Percentiles rank a stretch among this genome's conserved stretches.
These are phyloP conservation scores for Arthrinium puccinioides DNA, from an alignment of 2,329 filamentous ascomycete species.

Conservation along the genomic window DNA sequence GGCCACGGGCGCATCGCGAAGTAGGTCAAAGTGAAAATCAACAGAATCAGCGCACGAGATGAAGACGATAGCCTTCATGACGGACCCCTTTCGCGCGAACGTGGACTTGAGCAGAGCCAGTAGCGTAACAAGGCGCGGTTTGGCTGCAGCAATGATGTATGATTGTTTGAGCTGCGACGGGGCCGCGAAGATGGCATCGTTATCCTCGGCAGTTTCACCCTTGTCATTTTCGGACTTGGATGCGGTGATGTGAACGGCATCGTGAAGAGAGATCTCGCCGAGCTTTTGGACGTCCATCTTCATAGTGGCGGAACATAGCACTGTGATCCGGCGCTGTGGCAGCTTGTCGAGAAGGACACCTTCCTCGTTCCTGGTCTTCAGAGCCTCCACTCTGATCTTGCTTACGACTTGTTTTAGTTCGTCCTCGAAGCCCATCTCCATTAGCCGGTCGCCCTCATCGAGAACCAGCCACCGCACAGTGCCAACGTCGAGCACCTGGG, in stretches of 20 bases:
- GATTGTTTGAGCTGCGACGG: constrained; percentile 92
- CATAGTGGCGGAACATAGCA: constrained; percentile 94
- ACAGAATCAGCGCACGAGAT: constrained; percentile 96
- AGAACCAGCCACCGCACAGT: constrained; percentile 90
- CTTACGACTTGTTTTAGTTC: constrained; percentile 83
- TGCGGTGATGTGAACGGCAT: constrained; percentile 80
- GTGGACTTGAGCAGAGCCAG: constrained; percentile 77
- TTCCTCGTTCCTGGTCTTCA: constrained; percentile 53
- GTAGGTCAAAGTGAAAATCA: constrained; percentile 88
- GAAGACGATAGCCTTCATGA: constrained; percentile 96
- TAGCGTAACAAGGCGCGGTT: constrained; percentile 83
- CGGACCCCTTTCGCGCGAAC: constrained; percentile 80
- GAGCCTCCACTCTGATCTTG: constrained; percentile 60
- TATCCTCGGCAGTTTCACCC: constrained; percentile 35
- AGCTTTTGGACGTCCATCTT: constrained; percentile 95
- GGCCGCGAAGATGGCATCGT: constrained; percentile 61
- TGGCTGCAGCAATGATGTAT: constrained; percentile 80
- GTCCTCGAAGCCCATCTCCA: constrained; percentile 96
- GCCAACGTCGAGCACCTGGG: constrained; percentile 78
- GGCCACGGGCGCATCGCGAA: constrained; percentile 39
- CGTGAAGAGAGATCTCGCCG: constrained; percentile 89
- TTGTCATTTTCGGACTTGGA: constrained; percentile 43
- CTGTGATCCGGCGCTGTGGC: constrained; percentile 70
- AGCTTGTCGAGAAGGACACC: constrained; percentile 54
- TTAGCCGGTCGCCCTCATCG: constrained; percentile 94